Evolutionary conservation across 495 filamentous ascomycete genomes (phyloP).

Genomic region (Extremus antarcticus): DNA sequence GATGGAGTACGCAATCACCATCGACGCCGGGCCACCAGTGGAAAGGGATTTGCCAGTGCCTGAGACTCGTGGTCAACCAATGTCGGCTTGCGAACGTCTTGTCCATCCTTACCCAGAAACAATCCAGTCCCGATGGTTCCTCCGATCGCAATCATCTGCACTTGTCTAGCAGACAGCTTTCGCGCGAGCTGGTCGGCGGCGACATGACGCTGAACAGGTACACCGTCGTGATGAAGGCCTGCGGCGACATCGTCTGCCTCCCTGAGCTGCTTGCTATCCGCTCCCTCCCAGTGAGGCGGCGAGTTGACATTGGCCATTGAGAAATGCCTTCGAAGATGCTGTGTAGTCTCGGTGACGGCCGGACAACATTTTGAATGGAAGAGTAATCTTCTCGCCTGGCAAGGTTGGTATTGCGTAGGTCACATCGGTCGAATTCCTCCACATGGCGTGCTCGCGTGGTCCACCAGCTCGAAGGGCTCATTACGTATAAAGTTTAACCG

Average conservation of each 20-base stretch:
- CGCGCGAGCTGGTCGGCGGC: not conserved
- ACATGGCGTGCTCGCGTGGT: not conserved
- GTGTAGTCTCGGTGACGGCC: not conserved
- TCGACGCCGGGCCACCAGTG: constrained; percentile 44
- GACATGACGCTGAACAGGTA: not conserved
- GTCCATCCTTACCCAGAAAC: constrained; percentile 1
- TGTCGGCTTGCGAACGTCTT: no score
- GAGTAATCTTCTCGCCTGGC: no score
- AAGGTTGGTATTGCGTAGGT: no score
- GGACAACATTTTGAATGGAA: not conserved
- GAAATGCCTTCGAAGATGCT: not conserved
- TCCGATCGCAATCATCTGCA: constrained; percentile 5
- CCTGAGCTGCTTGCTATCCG: not conserved
- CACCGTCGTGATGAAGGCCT: not conserved
- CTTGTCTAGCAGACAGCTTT: not conserved
- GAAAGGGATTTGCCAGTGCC: constrained; percentile 1
- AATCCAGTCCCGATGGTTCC: constrained; percentile 8
- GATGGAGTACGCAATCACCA: constrained; percentile 53
- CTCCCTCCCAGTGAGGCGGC: not conserved
- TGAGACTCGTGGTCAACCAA: not conserved
- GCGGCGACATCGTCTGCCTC: not conserved
- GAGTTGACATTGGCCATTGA: not conserved
- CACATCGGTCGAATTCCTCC: no score
- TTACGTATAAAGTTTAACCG: no score
- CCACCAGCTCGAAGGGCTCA: no score